Evolutionary conservation across 208 protist genomes (phyloP).

Genomic region (Trypanosomatidae sp.): DNA sequence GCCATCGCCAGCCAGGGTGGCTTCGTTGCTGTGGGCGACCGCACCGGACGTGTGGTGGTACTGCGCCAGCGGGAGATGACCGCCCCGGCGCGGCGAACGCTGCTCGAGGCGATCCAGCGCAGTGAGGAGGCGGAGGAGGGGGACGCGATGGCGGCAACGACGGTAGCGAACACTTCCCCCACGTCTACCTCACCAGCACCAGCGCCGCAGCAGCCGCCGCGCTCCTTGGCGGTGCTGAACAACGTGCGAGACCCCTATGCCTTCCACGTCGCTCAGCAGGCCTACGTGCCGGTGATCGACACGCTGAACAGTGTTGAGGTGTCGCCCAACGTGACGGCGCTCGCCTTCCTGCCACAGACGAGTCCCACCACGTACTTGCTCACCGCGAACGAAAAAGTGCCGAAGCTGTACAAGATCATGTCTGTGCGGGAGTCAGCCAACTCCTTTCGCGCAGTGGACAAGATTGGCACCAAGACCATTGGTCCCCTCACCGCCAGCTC

Average conservation of each 20-base stretch:
- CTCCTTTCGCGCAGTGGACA: slow-evolving; percentile 69
- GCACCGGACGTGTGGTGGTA: slow-evolving; percentile 69
- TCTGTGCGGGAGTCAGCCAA: slow-evolving; percentile 55
- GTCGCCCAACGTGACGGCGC: slow-evolving; percentile 62
- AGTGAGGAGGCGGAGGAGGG: slow-evolving; percentile 22
- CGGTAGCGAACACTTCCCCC: not conserved
- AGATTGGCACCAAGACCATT: slow-evolving; percentile 51
- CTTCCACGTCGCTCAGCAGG: slow-evolving; percentile 63
- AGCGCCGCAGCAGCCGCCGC: not conserved
- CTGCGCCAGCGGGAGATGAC: slow-evolving; percentile 55
- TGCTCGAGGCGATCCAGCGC: slow-evolving; percentile 26
- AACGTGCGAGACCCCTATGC: slow-evolving; percentile 49
- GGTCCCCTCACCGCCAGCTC: slow-evolving; percentile 46
- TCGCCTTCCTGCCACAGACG: slow-evolving; percentile 74
- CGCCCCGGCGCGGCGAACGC: slow-evolving; percentile 14
- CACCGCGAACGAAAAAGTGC: slow-evolving; percentile 84
- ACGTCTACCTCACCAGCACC: not conserved
- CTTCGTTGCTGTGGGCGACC: slow-evolving; percentile 79
- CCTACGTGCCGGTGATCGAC: slow-evolving; percentile 86
- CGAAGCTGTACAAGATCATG: slow-evolving; percentile 86
- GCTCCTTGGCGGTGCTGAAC: slow-evolving; percentile 15
- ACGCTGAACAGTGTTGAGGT: slow-evolving; percentile 87
- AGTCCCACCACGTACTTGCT: slow-evolving; percentile 70
- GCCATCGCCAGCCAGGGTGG: slow-evolving; percentile 62
- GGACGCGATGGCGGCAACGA: too few species aligned